These are phyloP conservation scores for Sanghuangporus sanghuang DNA, from an alignment of 1,284 basidiomycete genomes.

Conservation along the genomic window DNA sequence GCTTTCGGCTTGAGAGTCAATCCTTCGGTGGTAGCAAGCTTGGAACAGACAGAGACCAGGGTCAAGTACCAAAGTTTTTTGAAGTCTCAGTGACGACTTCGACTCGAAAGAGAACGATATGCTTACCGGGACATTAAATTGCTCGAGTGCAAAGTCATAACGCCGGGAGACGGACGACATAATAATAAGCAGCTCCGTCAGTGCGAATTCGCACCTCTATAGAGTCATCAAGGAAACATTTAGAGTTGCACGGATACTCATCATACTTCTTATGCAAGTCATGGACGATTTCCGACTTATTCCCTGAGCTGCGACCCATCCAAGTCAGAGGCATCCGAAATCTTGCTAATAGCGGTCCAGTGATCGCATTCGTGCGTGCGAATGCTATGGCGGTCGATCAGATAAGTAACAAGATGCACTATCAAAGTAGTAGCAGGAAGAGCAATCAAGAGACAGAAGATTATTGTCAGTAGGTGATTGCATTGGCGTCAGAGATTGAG, in stretches of 20 bases:
- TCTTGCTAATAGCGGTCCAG: slow-evolving; percentile 73
- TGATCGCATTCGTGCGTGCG: slow-evolving; percentile 40
- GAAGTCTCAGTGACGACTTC: neutral
- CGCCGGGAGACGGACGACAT: slow-evolving; percentile 70
- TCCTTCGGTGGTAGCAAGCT: slow-evolving; percentile 70
- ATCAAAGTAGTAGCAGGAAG: slow-evolving; percentile 20
- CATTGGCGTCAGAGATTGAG: too few species aligned
- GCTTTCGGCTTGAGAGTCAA: slow-evolving; percentile 71
- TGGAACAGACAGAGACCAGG: neutral
- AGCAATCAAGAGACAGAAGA: too few species aligned
- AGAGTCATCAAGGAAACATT: slow-evolving; percentile 21
- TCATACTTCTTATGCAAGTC: slow-evolving; percentile 74
- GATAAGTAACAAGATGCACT: slow-evolving; percentile 51
- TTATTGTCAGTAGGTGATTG: too few species aligned
- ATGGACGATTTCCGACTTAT: slow-evolving; percentile 75
- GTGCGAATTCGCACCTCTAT: too few species aligned
- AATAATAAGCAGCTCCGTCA: slow-evolving; percentile 62
- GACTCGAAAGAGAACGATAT: neutral
- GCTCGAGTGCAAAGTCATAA: slow-evolving; percentile 63
- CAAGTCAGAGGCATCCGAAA: slow-evolving; percentile 82
- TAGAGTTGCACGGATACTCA: slow-evolving; percentile 36
- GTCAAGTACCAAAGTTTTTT: neutral
- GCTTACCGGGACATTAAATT: slow-evolving; percentile 36
- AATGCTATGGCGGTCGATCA: slow-evolving; percentile 54
- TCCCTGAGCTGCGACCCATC: slow-evolving; percentile 60